These are phyloP conservation scores for Penicillium atrosanguineum DNA, from an alignment of 495 filamentous ascomycete species.

Conservation along the genomic window DNA sequence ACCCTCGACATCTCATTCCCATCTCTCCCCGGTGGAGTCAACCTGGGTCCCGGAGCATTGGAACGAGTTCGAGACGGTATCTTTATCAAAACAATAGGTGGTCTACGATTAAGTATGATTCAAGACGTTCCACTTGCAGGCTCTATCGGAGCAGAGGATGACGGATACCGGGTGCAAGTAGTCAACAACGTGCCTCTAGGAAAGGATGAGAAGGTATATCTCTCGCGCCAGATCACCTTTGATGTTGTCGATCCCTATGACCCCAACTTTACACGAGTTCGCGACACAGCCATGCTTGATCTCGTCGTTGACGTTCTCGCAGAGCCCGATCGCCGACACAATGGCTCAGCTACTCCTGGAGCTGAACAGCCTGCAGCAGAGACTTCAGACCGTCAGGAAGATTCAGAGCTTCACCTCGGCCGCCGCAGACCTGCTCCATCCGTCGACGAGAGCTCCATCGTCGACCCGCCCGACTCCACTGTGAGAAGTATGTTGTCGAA, in stretches of 20 bases:
- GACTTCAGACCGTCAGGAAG: constrained; percentile 15
- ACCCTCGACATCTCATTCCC: constrained; percentile 84
- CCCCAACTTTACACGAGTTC: constrained; percentile 76
- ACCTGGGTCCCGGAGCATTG: constrained; percentile 50
- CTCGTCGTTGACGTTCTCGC: constrained; percentile 60
- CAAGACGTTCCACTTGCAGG: constrained; percentile 53
- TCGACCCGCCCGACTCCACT: constrained; percentile 44
- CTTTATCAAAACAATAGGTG: constrained; percentile 72
- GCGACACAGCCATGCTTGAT: constrained; percentile 70
- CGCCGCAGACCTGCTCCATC: constrained; percentile 17
- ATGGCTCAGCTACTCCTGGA: constrained; percentile 38
- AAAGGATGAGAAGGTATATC: constrained; percentile 83
- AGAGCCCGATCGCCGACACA: constrained; percentile 37
- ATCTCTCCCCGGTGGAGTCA: constrained; percentile 53
- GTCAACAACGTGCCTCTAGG: constrained; percentile 80
- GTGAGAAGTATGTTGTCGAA: constrained; percentile 53
- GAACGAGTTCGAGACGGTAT: constrained; percentile 71
- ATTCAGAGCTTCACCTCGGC: constrained; percentile 14
- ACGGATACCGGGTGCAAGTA: constrained; percentile 67
- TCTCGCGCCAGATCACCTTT: constrained; percentile 72
- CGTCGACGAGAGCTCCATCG: constrained; percentile 21
- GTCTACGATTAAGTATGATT: constrained; percentile 77
- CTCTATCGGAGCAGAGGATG: constrained; percentile 26
- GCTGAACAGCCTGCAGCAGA: constrained; percentile 26
- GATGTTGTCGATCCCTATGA: constrained; percentile 69